These are phyloP conservation scores for Penicillium fimorum DNA, from an alignment of 495 filamentous ascomycete species.

Conservation along the genomic window DNA sequence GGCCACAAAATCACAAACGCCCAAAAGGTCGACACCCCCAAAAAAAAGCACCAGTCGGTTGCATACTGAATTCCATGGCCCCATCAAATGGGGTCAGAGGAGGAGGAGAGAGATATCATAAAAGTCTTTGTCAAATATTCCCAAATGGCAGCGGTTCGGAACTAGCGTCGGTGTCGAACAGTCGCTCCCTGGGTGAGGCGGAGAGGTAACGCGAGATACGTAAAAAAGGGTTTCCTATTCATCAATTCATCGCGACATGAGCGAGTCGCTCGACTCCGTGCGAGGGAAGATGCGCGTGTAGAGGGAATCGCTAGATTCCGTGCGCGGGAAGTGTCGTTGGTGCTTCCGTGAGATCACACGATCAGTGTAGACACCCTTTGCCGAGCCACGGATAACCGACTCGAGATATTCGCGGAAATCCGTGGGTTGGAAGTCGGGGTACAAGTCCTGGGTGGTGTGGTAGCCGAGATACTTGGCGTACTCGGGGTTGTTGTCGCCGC, in stretches of 20 bases:
- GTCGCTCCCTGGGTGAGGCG: slow-evolving; percentile 10
- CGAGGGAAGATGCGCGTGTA: slow-evolving; percentile 45
- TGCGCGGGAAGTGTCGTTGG: slow-evolving; percentile 45
- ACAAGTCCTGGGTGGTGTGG: slow-evolving; percentile 53
- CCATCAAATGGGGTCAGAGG: slow-evolving; percentile 10
- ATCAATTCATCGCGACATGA: slow-evolving; percentile 38
- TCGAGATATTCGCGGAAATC: slow-evolving; percentile 45
- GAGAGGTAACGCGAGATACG: slow-evolving; percentile 5
- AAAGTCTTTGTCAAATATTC: slow-evolving; percentile 16
- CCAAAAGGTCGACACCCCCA: slow-evolving; percentile 13
- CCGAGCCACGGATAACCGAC: slow-evolving; percentile 39
- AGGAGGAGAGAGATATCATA: slow-evolving; percentile 13
- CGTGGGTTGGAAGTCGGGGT: slow-evolving; percentile 50
- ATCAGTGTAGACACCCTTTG: slow-evolving; percentile 47
- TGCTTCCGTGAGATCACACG: slow-evolving; percentile 44
- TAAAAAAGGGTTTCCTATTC: slow-evolving; percentile 1
- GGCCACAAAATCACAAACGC: slow-evolving; percentile 26
- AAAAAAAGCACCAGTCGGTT: slow-evolving; percentile 12
- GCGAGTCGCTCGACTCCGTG: slow-evolving; percentile 45
- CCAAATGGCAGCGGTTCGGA: slow-evolving; percentile 10
- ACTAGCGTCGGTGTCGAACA: slow-evolving; percentile 16
- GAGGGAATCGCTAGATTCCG: slow-evolving; percentile 45
- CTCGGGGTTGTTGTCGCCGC: slow-evolving; percentile 57
- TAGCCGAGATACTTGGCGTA: slow-evolving; percentile 60
- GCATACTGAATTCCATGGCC: slow-evolving; percentile 16